A percentile compares a stretch with the other conserved stretches of the same genome.
Evolutionary conservation across 495 filamentous ascomycete genomes (phyloP).

Genomic region (Aspergillus wentii): DNA sequence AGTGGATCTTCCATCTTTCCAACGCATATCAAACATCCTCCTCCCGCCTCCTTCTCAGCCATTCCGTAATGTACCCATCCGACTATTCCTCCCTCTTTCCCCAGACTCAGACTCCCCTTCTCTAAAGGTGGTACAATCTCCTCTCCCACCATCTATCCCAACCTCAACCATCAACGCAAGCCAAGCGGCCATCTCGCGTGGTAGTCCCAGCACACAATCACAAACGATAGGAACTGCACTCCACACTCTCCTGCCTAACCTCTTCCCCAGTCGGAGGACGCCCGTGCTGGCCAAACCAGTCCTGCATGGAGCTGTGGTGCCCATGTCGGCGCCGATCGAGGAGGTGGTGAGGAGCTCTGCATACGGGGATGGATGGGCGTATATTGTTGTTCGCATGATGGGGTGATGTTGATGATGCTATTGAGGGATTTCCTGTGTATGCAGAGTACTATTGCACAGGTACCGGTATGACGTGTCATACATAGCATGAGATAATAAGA

Average conservation of each 20-base stretch:
- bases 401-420: too few species aligned
- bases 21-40: conserved; percentile 69
- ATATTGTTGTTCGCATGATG: conserved; percentile 77
- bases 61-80: conserved; percentile 77
- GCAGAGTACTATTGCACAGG: too few species aligned
- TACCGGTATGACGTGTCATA: too few species aligned
- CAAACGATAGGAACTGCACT: conserved; percentile 82
- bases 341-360: conserved; percentile 76
- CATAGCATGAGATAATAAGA: too few species aligned
- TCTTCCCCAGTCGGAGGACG: conserved; percentile 85
- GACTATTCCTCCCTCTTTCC: conserved; percentile 81
- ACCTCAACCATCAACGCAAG: conserved; percentile 19
- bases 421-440: too few species aligned
- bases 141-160: conserved; percentile 49
- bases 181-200: conserved; percentile 20
- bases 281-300: conserved; percentile 88
- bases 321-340: conserved; percentile 76
- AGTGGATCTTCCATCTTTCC: conserved; percentile 73
- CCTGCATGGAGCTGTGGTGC: conserved; percentile 80
- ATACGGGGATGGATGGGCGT: conserved; percentile 90
- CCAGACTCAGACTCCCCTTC: conserved; percentile 36
- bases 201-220: conserved; percentile 40
- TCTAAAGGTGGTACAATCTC: conserved; percentile 66
- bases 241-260: conserved; percentile 66
- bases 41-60: conserved; percentile 67